Evolutionary conservation across 768 basidiomycete genomes (phyloP).

Genomic region (Amanita inopinata): DNA sequence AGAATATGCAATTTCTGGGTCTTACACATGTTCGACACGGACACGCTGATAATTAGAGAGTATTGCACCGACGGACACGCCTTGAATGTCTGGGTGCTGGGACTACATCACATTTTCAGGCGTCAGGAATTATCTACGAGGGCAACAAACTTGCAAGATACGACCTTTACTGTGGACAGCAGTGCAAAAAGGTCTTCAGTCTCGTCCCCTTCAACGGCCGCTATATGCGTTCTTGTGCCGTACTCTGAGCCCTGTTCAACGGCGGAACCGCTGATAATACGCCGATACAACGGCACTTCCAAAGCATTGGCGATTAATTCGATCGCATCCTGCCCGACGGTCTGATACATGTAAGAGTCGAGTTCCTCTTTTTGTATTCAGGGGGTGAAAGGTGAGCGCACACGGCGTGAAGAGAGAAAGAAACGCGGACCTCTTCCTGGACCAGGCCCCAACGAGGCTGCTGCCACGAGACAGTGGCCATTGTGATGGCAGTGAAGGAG

Average conservation of each 20-base stretch:
- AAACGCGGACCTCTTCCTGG: constrained; percentile 67
- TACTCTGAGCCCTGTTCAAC: constrained; percentile 81
- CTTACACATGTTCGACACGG: constrained; percentile 95
- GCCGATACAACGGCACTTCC: constrained; percentile 77
- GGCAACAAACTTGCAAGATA: constrained; percentile 8
- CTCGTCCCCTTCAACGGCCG: constrained; percentile 74
- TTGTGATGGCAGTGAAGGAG: constrained; percentile 81
- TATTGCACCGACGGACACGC: constrained; percentile 92
- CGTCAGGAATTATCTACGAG: constrained; percentile 9
- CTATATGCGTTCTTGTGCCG: constrained; percentile 49
- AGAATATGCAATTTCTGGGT: neutral
- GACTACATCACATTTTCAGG: constrained; percentile 28
- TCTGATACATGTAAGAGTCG: constrained; percentile 97
- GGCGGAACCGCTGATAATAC: constrained; percentile 72
- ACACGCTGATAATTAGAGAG: constrained; percentile 96
- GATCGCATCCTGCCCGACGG: constrained; percentile 95
- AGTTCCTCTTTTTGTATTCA: constrained; percentile 70
- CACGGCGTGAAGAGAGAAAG: constrained; percentile 11
- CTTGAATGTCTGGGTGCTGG: constrained; percentile 72
- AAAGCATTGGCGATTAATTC: constrained; percentile 78
- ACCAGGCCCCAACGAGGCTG: constrained; percentile 80
- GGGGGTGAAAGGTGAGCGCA: constrained; percentile 15
- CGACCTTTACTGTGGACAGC: constrained; percentile 68
- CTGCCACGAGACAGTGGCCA: constrained; percentile 79
- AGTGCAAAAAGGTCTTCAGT: constrained; percentile 86